Conservation (phyloP, 306 rosid species). For the Inga oerstediana region DNA sequence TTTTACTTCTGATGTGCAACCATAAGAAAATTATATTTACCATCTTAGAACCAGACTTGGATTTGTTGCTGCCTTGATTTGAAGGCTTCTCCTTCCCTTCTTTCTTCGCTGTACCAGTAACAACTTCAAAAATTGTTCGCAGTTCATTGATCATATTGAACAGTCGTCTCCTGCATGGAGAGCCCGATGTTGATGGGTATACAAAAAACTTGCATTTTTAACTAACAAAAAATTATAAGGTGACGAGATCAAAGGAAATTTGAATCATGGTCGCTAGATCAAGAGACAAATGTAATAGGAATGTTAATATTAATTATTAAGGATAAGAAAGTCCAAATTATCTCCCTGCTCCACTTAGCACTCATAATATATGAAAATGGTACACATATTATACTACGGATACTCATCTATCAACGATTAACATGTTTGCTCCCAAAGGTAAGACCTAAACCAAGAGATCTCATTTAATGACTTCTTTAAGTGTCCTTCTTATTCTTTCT, state of each 20-base stretch:
- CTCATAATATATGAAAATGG: constrained; percentile 14
- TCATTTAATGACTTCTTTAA: too few species aligned
- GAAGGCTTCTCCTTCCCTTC: constrained; percentile 79
- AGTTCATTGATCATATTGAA: constrained; percentile 79
- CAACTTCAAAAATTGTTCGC: constrained; percentile 83
- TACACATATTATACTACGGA: background rate
- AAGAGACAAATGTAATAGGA: background rate
- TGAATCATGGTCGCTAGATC: constrained; percentile 6
- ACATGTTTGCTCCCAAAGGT: constrained; percentile 5
- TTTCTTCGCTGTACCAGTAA: constrained; percentile 69
- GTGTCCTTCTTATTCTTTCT: too few species aligned
- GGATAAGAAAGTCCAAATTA: constrained; percentile 10
- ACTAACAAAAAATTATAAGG: constrained; percentile 23
- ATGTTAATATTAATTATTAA: background rate
- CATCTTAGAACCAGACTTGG: constrained; percentile 70
- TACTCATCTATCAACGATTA: background rate
- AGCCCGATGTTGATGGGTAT: constrained; percentile 7
- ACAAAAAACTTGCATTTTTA: background rate
- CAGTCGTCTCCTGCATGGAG: constrained; percentile 71
- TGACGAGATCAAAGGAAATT: constrained; percentile 3
- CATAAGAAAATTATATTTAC: constrained; percentile 41
- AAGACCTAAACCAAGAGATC: too few species aligned
- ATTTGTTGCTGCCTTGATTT: constrained; percentile 70
- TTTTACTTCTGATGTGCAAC: constrained; percentile 3
- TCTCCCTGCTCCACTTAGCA: constrained; percentile 22